Evolutionary conservation across 2,329 filamentous ascomycete species (phyloP).

Genomic region (Monilinia aucupariae): DNA sequence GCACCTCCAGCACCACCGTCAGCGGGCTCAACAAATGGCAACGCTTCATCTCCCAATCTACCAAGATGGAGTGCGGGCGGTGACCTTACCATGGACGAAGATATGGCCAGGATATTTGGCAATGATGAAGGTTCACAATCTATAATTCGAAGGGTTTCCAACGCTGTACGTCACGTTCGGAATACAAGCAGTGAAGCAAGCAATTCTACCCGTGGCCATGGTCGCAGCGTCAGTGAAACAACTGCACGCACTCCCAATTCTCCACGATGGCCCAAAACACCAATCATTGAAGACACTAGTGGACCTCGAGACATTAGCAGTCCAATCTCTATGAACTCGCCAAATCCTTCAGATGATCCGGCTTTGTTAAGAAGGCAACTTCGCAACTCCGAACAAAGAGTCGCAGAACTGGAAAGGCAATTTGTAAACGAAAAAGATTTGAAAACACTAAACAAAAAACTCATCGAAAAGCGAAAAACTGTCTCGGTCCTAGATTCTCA

Average conservation of each 20-base stretch:
- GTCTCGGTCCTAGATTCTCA: slow-evolving; percentile 92
- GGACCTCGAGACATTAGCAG: slow-evolving; percentile 62
- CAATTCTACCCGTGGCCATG: slow-evolving; percentile 45
- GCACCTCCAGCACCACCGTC: slow-evolving; percentile 33
- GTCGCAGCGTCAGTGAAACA: slow-evolving; percentile 62
- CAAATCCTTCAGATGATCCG: slow-evolving; percentile 57
- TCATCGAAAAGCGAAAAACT: slow-evolving; percentile 90
- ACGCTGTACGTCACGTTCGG: slow-evolving; percentile 86
- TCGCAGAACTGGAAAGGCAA: slow-evolving; percentile 80
- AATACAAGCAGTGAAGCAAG: slow-evolving; percentile 65
- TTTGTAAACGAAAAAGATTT: slow-evolving; percentile 52
- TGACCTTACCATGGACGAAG: slow-evolving; percentile 92
- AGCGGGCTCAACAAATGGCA: slow-evolving; percentile 37
- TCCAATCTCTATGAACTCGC: slow-evolving; percentile 57
- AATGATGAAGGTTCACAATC: slow-evolving; percentile 72
- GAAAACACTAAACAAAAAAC: slow-evolving; percentile 70
- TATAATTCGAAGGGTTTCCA: slow-evolving; percentile 82
- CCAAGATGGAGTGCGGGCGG: slow-evolving; percentile 72
- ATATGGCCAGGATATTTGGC: slow-evolving; percentile 80
- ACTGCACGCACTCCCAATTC: slow-evolving; percentile 59
- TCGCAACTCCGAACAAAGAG: slow-evolving; percentile 73
- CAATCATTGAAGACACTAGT: slow-evolving; percentile 50
- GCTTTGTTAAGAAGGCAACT: slow-evolving; percentile 68
- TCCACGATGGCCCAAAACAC: slow-evolving; percentile 63
- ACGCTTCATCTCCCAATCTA: slow-evolving; percentile 55